Evolutionary conservation across 2,329 filamentous ascomycete species (phyloP), one percentile per base, ranked within the genome.

Genomic region (Fusarium sp.): DNA sequence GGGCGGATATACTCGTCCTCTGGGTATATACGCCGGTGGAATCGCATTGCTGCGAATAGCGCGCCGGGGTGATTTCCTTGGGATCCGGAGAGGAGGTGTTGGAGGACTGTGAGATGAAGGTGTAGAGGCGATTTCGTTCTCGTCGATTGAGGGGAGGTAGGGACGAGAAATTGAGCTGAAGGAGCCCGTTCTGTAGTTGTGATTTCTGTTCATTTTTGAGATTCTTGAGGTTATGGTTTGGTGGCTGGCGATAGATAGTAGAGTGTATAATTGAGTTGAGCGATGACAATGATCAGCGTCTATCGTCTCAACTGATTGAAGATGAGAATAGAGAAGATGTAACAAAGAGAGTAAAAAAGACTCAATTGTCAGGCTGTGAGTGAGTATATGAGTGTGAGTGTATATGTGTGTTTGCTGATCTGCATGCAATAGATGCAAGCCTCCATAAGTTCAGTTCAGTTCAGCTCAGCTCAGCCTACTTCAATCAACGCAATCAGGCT

Each of bases 71-170:
- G 79, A 77, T 68, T 78, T 82, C 35, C 73, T 75, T 12, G 79
- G 81, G 10, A 81, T 74, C 22, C 79, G 79, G 8, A 81, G 77
- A 20, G 79, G 78, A 39, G 69, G 70, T 32, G 60, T 72, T 15
- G 80, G 77, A 17, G 75, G 58, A 9, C 60, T 73, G 24, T 53
- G 72, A 36, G 60, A 68, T 50, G 69, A 72, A 30, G 67, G 71
- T 26, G 64, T 72, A 14, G 60, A 61, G 35, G 69, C 70, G 48
- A 77, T 75, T 54, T 81, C 80, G 69, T 83, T 79, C 75, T 85
- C 83, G 36, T 77, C 78, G 62, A 84, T 83, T 61, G 83, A 77
- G 26, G 83, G 82, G 78, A 85, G 80, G 42, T 78, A 77, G 39
- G 79, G 54, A 79, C 70, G 48, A 53, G 77, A 72, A 56, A 80